Percentiles rank a stretch among this genome's conserved stretches.
Conservation (phyloP, 148 eudicot species). For the Rheum nobile region DNA sequence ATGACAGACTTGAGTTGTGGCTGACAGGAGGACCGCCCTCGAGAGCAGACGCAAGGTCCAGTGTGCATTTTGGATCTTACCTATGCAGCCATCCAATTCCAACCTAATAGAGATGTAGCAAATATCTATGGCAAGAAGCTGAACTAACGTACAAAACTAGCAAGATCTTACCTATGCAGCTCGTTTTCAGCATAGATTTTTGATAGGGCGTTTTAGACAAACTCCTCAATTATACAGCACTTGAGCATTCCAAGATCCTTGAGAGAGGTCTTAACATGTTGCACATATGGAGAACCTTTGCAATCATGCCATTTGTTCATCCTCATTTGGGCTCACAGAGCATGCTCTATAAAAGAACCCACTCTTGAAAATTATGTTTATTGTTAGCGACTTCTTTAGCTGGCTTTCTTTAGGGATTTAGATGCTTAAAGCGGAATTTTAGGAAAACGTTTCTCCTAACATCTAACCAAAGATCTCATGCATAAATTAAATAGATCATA, state of each 20-base stretch:
- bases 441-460: too few relatives aligned
- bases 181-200: too few relatives aligned
- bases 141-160: too few relatives aligned
- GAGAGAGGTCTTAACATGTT: not conserved
- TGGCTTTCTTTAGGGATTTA: too few relatives aligned
- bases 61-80: constrained; percentile 72
- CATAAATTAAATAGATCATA: too few relatives aligned
- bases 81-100: too few relatives aligned
- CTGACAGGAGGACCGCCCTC: constrained; percentile 54
- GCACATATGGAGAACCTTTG: not conserved
- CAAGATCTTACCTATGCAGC: too few relatives aligned
- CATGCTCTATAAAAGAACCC: not conserved
- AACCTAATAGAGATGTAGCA: too few relatives aligned
- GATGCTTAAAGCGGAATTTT: too few relatives aligned
- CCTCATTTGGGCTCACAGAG: not conserved
- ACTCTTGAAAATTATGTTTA: not conserved
- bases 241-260: not conserved
- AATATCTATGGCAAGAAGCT: too few relatives aligned
- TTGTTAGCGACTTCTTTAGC: not conserved
- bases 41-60: constrained; percentile 82
- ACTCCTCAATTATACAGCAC: not conserved
- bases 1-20: constrained; percentile 61
- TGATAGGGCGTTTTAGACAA: too few relatives aligned
- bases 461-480: too few relatives aligned
- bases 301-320: not conserved